phyloP scores from a whole-genome alignment of 139 green algal species.

The Prasinococcaceae sp. region DNA sequence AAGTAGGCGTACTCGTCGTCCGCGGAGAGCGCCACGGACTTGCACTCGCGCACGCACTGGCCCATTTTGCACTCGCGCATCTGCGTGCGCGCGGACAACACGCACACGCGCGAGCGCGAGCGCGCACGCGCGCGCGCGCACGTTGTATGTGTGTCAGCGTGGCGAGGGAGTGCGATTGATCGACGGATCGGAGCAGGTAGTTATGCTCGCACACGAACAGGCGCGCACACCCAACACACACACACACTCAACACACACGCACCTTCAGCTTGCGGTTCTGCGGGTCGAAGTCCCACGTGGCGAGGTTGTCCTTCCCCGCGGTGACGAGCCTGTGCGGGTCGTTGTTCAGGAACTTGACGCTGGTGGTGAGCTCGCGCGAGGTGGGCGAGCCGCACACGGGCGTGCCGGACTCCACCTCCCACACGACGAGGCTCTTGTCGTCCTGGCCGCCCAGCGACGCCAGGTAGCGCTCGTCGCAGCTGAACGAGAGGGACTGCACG shows the following conservation, averaged over 20 bases:
- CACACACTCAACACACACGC: too few species aligned
- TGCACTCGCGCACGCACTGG: constrained; percentile 45
- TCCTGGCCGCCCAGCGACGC: constrained; percentile 65
- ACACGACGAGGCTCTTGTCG: constrained; percentile 71
- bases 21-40: constrained; percentile 38
- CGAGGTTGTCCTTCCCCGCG: constrained; percentile 43
- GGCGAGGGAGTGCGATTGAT: too few species aligned
- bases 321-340: constrained; percentile 47
- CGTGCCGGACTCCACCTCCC: constrained; percentile 54
- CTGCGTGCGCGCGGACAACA: too few species aligned
- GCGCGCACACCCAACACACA: too few species aligned
- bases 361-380: constrained; percentile 40
- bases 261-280: constrained; percentile 48
- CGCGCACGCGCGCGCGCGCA: too few species aligned
- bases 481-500: constrained; percentile 58
- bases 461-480: constrained; percentile 42
- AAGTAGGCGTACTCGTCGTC: constrained; percentile 54
- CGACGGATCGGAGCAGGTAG: too few species aligned
- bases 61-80: constrained; percentile 40
- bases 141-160: too few species aligned
- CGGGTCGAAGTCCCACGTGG: constrained; percentile 59
- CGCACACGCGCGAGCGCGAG: too few species aligned
- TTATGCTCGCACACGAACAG: too few species aligned
- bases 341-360: constrained; percentile 57
- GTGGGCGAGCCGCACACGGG: constrained; percentile 67